These are phyloP conservation scores for Apiospora phragmitis DNA, from an alignment of 2,329 filamentous ascomycete species.

Conservation along the genomic window DNA sequence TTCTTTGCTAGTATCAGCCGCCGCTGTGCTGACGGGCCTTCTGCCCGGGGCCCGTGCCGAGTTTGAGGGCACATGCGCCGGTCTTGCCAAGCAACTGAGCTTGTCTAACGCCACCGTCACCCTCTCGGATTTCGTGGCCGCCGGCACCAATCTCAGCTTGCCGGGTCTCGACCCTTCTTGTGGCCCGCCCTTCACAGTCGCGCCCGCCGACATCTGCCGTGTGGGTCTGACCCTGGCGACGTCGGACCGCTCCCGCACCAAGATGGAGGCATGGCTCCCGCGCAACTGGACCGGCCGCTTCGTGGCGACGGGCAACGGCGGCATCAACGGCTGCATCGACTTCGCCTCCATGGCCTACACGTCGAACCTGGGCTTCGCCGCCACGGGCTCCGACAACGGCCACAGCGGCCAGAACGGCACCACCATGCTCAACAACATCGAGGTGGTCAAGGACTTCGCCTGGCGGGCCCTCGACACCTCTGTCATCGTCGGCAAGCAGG, in stretches of 20 bases:
- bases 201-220: constrained; percentile 26
- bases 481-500: constrained; percentile 46
- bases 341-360: constrained; percentile 8
- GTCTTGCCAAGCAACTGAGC: constrained; percentile 30
- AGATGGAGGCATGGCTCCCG: constrained; percentile 11
- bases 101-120: constrained; percentile 36
- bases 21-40: not conserved
- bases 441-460: constrained; percentile 37
- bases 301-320: constrained; percentile 10
- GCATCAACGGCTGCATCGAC: constrained; percentile 8
- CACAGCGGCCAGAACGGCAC: constrained; percentile 9
- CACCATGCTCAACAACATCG: constrained; percentile 33
- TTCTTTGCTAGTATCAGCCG: constrained; percentile 4
- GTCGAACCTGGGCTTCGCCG: not conserved
- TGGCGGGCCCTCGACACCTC: constrained; percentile 49
- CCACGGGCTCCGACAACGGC: constrained; percentile 8
- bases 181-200: constrained; percentile 11
- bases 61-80: constrained; percentile 18
- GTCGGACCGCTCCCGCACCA: constrained; percentile 1
- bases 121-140: constrained; percentile 37
- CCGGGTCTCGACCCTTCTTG: constrained; percentile 40
- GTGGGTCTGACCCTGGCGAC: constrained; percentile 17
- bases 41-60: not conserved
- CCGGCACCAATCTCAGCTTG: constrained; percentile 39
- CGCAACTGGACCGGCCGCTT: constrained; percentile 11